Base-by-base conservation (phyloP, 805 yeast species). In the Yamadazyma philogaea region DNA sequence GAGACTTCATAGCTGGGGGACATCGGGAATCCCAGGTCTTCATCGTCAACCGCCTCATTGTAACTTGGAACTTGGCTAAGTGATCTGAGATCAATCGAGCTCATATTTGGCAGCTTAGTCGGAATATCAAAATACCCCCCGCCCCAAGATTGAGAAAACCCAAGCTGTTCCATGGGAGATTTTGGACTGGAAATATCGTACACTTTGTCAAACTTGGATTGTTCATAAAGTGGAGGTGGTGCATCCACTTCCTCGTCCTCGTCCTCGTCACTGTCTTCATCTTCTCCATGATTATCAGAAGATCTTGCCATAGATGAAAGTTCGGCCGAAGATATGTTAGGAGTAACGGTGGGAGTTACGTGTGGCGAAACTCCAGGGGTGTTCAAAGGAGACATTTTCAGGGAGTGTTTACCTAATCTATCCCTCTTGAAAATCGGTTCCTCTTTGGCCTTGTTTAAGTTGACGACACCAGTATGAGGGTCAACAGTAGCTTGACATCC, bases 141-240 rank as follows among this genome's bases (percentile, higher is more conserved):
- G 8, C 34, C 28, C 10, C n/a, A 24, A 16, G 16, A 5, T n/a
- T 20, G 26, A 17, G 17, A 33, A 1, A 51, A 43, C 32, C 43
- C 39, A 17, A 66, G 57, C 48, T 67, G 74, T 44, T 67, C 73
- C 28, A 62, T 41, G 1, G 72, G 73, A 15, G 70, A 53, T 40
- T 57, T 63, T 2, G 63, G 62, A 22, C 59, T 52, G 19, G 55
- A 53, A 32, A 61, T 53, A 52, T 71, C 75, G 46, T 57, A 72
- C 7, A 67, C 45, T 41, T 57, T 55, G 46, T 72, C 77, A 44
- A 54, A 57, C 3, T 59, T 54, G 40, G 68, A 71, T 43, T 66
- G 56, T 30, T 66, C 64, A 50, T 72, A 72, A 22, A 70, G 34
- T 4, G 77, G 77, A 18, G 77, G 77, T 6, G 75, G 75, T 1